Conservation (phyloP, 805 yeast genomes). For the Metschnikowia bowlesiae region DNA sequence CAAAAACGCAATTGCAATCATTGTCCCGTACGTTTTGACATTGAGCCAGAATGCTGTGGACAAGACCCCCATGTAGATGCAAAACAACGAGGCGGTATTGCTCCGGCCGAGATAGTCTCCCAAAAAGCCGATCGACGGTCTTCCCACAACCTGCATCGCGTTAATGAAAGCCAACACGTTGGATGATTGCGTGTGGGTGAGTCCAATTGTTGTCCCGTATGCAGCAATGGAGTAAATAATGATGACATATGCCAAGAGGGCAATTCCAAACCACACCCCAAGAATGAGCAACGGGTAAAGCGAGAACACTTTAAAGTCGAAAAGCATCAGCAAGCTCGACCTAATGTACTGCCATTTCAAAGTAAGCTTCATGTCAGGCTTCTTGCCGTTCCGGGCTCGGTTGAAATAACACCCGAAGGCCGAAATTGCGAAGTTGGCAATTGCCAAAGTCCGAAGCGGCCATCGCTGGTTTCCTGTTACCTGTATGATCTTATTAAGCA, state of each 20-base stretch:
- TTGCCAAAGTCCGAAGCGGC: slow-evolving; percentile 41
- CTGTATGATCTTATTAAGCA: slow-evolving; percentile 36
- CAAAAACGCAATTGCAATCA: slow-evolving; percentile 27
- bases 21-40: slow-evolving; percentile 27
- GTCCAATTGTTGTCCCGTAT: slow-evolving; percentile 43
- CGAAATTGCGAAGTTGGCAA: slow-evolving; percentile 28
- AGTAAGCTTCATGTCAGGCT: slow-evolving; percentile 22
- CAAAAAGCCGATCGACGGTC: slow-evolving; percentile 44
- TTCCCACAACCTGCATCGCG: slow-evolving; percentile 45
- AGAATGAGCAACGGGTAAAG: slow-evolving; percentile 21
- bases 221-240: slow-evolving; percentile 36
- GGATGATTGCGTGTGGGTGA: slow-evolving; percentile 29
- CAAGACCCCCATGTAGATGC: slow-evolving; percentile 23
- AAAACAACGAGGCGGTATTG: slow-evolving; percentile 27
- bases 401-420: slow-evolving; percentile 39
- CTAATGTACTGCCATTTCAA: slow-evolving; percentile 17
- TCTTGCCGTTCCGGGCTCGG: slow-evolving; percentile 39
- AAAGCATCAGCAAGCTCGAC: slow-evolving; percentile 29
- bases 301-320: slow-evolving; percentile 28
- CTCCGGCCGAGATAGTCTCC: slow-evolving; percentile 48
- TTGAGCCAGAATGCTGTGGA: slow-evolving; percentile 38
- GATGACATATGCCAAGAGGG: slow-evolving; percentile 35
- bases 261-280: slow-evolving; percentile 34
- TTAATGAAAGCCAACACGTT: slow-evolving; percentile 34
- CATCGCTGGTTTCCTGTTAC: slow-evolving; percentile 40